phyloP scores from a whole-genome alignment of 1,139 yeast genomes.

The Kodamaea arcana region DNA sequence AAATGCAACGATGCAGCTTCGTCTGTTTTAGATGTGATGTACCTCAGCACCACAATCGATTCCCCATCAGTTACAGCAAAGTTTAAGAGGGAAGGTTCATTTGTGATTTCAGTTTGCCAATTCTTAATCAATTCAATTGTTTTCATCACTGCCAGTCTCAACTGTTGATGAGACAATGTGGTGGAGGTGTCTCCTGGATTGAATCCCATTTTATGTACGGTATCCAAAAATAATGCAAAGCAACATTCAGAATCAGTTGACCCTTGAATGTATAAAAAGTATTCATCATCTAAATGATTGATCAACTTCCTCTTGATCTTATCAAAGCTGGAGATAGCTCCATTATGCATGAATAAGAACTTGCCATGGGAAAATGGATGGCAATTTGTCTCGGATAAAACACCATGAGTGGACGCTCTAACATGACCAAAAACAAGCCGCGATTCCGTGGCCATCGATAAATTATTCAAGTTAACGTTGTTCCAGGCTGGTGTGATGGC shows the following conservation, averaged over 20 bases:
- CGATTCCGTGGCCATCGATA: constrained; percentile 85
- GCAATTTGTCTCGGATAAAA: constrained; percentile 88
- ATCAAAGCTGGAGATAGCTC: constrained; percentile 75
- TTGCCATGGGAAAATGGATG: constrained; percentile 89
- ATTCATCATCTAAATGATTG: constrained; percentile 72
- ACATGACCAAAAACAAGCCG: constrained; percentile 90
- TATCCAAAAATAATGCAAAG: constrained; percentile 82
- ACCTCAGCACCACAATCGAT: constrained; percentile 82
- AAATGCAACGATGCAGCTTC: constrained; percentile 96
- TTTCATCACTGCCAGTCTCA: constrained; percentile 65
- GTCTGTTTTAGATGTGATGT: constrained; percentile 82
- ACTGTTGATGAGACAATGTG: constrained; percentile 47
- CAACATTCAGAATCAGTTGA: constrained; percentile 95
- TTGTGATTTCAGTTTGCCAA: constrained; percentile 48
- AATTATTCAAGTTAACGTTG: constrained; percentile 78
- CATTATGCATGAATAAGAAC: constrained; percentile 96
- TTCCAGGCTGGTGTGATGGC: constrained; percentile 99
- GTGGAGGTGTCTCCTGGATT: constrained; percentile 48
- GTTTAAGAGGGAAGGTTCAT: constrained; percentile 83
- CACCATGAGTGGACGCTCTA: constrained; percentile 94
- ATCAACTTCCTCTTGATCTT: constrained; percentile 70
- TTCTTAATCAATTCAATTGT: constrained; percentile 71
- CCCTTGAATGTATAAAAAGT: constrained; percentile 79
- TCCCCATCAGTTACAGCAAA: constrained; percentile 95
- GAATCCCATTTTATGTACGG: constrained; percentile 68